phyloP scores from a whole-genome alignment of 2,329 filamentous ascomycete genomes.

The Exophiala xenobiotica region DNA sequence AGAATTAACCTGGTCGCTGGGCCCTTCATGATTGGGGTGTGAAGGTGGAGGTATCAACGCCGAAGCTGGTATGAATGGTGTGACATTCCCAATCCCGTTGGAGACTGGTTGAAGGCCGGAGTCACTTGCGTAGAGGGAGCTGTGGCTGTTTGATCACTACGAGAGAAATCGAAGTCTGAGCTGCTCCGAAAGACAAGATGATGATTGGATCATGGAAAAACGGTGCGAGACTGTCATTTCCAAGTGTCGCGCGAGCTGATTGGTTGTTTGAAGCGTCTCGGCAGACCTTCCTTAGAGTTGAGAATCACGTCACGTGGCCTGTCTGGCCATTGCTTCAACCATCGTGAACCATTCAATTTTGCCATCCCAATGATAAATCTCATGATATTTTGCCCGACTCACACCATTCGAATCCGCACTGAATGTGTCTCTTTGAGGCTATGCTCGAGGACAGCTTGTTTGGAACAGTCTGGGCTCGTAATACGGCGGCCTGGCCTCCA shows the following conservation, averaged over 20 bases:
- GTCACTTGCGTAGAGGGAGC: not conserved
- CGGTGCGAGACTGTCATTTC: not conserved
- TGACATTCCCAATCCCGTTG: not conserved
- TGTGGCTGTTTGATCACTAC: not conserved
- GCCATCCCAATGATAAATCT: too few relatives aligned
- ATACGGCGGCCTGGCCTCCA: too few relatives aligned
- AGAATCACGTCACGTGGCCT: too few relatives aligned
- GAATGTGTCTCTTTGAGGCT: too few relatives aligned
- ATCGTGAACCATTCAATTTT: too few relatives aligned
- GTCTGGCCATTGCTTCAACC: too few relatives aligned
- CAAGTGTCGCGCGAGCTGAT: not conserved
- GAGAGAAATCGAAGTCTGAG: not conserved
- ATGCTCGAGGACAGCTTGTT: too few relatives aligned
- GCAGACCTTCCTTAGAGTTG: too few relatives aligned
- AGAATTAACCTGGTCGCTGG: slow-evolving; percentile 7
- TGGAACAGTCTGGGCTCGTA: too few relatives aligned
- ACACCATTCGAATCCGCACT: too few relatives aligned
- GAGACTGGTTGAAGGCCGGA: not conserved
- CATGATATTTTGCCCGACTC: too few relatives aligned
- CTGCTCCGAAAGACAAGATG: not conserved
- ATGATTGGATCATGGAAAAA: not conserved
- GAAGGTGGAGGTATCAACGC: not conserved
- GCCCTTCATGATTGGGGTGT: slow-evolving; percentile 7
- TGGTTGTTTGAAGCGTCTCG: too few relatives aligned
- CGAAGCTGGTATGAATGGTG: not conserved